These are phyloP conservation scores for Dendrobium chrysotoxum DNA, from an alignment of 106 monocot species.

Conservation along the genomic window DNA sequence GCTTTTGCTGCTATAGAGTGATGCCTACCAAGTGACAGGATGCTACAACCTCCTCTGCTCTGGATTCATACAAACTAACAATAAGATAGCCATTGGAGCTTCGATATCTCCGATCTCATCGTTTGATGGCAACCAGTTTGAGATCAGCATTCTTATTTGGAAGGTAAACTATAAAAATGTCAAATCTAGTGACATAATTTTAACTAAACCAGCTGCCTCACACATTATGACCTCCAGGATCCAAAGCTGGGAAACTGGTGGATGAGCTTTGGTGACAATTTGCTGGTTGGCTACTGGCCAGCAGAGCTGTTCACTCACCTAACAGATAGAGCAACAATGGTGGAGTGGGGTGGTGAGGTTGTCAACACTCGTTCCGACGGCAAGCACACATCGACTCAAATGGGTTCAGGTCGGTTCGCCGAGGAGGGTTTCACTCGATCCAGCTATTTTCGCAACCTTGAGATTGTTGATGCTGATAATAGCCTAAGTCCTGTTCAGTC, in stretches of 20 bases:
- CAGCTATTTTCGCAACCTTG: slow-evolving; percentile 87
- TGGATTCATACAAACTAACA: slow-evolving; percentile 68
- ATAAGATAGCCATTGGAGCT: slow-evolving; percentile 69
- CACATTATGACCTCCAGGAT: slow-evolving; percentile 29
- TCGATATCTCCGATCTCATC: slow-evolving; percentile 66
- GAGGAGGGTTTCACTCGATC: slow-evolving; percentile 61
- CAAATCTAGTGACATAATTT: no score
- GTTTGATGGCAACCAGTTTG: slow-evolving; percentile 33
- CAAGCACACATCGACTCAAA: slow-evolving; percentile 77
- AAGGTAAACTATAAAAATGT: slow-evolving; percentile 27
- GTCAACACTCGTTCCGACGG: slow-evolving; percentile 62
- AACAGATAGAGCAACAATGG: slow-evolving; percentile 82
- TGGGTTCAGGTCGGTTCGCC: slow-evolving; percentile 94
- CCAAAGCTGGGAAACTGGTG: slow-evolving; percentile 94
- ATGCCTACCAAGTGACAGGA: slow-evolving; percentile 66
- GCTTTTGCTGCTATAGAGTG: slow-evolving; percentile 31
- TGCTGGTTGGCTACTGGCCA: slow-evolving; percentile 94
- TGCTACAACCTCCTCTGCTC: slow-evolving; percentile 79
- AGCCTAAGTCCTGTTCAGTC: slow-evolving; percentile 56
- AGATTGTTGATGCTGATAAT: slow-evolving; percentile 83
- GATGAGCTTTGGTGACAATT: slow-evolving; percentile 78
- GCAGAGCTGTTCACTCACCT: slow-evolving; percentile 96
- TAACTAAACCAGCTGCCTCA: no score
- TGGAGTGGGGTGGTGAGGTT: slow-evolving; percentile 97
- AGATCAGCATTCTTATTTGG: slow-evolving; percentile 72